Base-by-base conservation (phyloP, 441 rosid species). In the Erodium moschatum region DNA sequence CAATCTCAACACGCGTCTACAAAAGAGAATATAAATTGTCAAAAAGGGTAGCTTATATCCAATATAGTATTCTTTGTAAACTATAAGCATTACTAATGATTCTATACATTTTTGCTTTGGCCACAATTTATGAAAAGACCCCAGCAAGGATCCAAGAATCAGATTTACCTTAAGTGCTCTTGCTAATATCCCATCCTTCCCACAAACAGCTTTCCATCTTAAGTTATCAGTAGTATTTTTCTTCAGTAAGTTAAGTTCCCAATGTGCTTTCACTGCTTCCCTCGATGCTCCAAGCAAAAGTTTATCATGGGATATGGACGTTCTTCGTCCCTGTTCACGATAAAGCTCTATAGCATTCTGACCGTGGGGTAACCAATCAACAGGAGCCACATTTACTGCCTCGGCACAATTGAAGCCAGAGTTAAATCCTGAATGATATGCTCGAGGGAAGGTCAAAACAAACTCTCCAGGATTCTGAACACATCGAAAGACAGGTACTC, bases 311-410 rank as follows among this genome's bases (percentile, higher is more conserved):
- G 99, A 95, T 70, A 96, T 84, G 69, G 99, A 96, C 72, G 99
- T 96, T 80, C 86, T 92, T 67, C 99, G 83, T 75, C 96, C 85
- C 82, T 96, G 99, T 61, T 86, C 87, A 50, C 92, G 80, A 76
- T 96, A 96, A 61, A 89, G 82, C 80, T 92, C 97, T 72, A 90
- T 80, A 70, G 99, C 97, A 81, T 79, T 81, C 83, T 89, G 97
- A 54, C 99, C 99, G 81, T 96, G 98, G 33, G 98, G 96, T 72
- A 92, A 78, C 99, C 99, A 96, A 72, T 96, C 99, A 76, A 92
- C 92, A 62, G 99, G 98, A 67, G 99, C 99, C 65, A 92, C 96
- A 80, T 96, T 96, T 63, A 96, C 99, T 42, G 99, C 99, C 80
- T 96, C 99, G 0, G 98, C 99, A 77, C 97, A 96, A 76, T 96